A percentile compares a stretch with the other conserved stretches of the same genome.
These are phyloP conservation scores for Saccharomycopsis oosterbeekiorum DNA, from an alignment of 805 yeast species.

Conservation along the genomic window DNA sequence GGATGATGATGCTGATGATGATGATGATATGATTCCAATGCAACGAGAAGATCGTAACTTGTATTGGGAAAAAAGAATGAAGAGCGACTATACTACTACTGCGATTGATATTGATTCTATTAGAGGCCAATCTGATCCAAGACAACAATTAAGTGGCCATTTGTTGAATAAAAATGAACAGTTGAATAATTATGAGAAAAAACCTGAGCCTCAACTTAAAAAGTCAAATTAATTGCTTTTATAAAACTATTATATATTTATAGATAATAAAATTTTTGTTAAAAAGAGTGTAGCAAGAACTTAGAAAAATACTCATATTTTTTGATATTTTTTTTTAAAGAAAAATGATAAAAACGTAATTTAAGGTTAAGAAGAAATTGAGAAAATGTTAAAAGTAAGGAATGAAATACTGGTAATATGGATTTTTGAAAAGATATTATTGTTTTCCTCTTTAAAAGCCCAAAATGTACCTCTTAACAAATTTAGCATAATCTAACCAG, in stretches of 20 bases:
- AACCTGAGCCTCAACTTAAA: not conserved
- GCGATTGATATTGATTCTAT: not conserved
- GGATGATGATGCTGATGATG: conserved; percentile 21
- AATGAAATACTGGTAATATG: not conserved
- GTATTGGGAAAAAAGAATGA: conserved; percentile 38
- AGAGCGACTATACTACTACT: conserved; percentile 17
- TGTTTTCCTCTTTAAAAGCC: conserved; percentile 1
- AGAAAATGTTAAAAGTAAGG: not conserved
- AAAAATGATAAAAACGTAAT: too few relatives aligned
- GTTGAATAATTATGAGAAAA: not conserved
- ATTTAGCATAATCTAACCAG: conserved; percentile 9
- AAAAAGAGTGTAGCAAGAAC: too few relatives aligned
- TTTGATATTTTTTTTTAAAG: too few relatives aligned
- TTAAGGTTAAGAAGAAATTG: not conserved
- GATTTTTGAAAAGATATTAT: too few relatives aligned
- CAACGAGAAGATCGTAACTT: conserved; percentile 24
- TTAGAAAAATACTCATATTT: too few relatives aligned
- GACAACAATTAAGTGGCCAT: not conserved
- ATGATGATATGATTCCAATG: conserved; percentile 21
- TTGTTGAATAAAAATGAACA: not conserved
- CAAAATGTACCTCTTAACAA: conserved; percentile 10
- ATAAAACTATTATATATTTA: not conserved
- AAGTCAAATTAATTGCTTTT: not conserved
- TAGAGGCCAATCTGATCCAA: not conserved
- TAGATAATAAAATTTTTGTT: too few relatives aligned